These are phyloP conservation scores for Fusarium beomiforme DNA, from an alignment of 2,329 filamentous ascomycete genomes.

Conservation along the genomic window DNA sequence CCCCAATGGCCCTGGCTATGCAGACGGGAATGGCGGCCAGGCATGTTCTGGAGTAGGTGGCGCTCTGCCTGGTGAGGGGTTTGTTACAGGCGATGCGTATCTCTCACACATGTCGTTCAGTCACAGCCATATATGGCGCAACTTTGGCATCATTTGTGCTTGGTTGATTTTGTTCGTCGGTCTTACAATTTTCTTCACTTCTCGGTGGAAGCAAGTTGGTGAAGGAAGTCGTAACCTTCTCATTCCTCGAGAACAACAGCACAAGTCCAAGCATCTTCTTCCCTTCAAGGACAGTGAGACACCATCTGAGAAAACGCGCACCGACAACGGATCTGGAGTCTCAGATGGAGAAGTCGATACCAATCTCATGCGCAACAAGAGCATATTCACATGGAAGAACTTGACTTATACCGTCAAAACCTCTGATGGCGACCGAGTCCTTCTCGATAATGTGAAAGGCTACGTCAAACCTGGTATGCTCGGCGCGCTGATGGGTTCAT, in stretches of 20 bases:
- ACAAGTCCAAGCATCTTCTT: slow-evolving; percentile 45
- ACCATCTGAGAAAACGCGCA: slow-evolving; percentile 7
- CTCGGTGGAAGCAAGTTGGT: slow-evolving; percentile 62
- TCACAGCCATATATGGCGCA: slow-evolving; percentile 65
- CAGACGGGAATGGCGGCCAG: slow-evolving; percentile 51
- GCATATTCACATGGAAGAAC: slow-evolving; percentile 79
- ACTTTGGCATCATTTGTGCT: slow-evolving; percentile 69
- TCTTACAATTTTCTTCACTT: slow-evolving; percentile 67
- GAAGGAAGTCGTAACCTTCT: slow-evolving; percentile 66
- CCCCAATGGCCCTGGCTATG: slow-evolving; percentile 60
- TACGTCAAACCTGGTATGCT: slow-evolving; percentile 85
- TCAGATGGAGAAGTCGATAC: slow-evolving; percentile 36
- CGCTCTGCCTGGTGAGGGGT: slow-evolving; percentile 59
- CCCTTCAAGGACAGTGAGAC: slow-evolving; percentile 61
- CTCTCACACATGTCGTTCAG: slow-evolving; percentile 63
- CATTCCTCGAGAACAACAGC: slow-evolving; percentile 69
- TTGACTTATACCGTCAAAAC: slow-evolving; percentile 75
- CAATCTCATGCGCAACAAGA: slow-evolving; percentile 68
- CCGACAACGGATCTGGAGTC: accelerated
- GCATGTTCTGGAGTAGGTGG: slow-evolving; percentile 69
- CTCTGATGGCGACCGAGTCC: slow-evolving; percentile 67
- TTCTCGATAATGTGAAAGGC: slow-evolving; percentile 82
- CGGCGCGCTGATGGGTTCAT: slow-evolving; percentile 81
- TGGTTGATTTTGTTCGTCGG: slow-evolving; percentile 69
- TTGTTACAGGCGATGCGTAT: slow-evolving; percentile 66